These are phyloP conservation scores for Lipomyces oligophaga DNA, from an alignment of 805 yeast species.

Conservation along the genomic window DNA sequence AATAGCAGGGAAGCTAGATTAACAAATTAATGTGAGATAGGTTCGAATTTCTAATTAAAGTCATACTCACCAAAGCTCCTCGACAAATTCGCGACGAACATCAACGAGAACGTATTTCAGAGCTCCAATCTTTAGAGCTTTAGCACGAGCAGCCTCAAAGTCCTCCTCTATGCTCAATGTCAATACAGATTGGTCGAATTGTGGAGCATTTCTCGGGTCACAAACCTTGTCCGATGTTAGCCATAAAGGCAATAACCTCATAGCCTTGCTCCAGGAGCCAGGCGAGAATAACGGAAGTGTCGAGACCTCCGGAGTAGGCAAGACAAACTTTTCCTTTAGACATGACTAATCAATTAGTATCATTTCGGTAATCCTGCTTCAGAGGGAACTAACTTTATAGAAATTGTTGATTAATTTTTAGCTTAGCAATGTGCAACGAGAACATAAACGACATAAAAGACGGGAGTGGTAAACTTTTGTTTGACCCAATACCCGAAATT, in stretches of 20 bases:
- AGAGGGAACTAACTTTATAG: no score
- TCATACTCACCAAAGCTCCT: conserved; percentile 60
- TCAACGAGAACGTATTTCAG: conserved; percentile 91
- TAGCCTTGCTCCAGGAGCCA: conserved; percentile 98
- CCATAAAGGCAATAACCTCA: conserved; percentile 97
- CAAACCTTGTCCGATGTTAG: conserved; percentile 85
- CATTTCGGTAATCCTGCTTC: no score
- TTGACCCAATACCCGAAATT: no score
- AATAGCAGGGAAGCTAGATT: conserved; percentile 73
- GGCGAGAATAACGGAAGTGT: conserved; percentile 94
- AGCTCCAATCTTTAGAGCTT: conserved; percentile 96
- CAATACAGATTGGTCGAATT: background rate
- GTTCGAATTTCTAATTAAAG: background rate
- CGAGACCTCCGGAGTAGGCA: conserved; percentile 98
- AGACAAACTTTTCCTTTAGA: conserved; percentile 98
- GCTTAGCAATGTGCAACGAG: no score
- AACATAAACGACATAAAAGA: no score
- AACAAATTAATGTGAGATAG: background rate
- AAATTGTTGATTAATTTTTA: no score
- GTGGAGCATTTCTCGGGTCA: no score
- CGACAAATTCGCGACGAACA: conserved; percentile 91
- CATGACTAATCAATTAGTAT: no score
- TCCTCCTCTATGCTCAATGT: conserved; percentile 70
- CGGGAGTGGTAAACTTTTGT: no score
- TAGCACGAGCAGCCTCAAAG: conserved; percentile 92